phyloP scores from a whole-genome alignment of 257 asterid genomes.

The Solanum pennellii region DNA sequence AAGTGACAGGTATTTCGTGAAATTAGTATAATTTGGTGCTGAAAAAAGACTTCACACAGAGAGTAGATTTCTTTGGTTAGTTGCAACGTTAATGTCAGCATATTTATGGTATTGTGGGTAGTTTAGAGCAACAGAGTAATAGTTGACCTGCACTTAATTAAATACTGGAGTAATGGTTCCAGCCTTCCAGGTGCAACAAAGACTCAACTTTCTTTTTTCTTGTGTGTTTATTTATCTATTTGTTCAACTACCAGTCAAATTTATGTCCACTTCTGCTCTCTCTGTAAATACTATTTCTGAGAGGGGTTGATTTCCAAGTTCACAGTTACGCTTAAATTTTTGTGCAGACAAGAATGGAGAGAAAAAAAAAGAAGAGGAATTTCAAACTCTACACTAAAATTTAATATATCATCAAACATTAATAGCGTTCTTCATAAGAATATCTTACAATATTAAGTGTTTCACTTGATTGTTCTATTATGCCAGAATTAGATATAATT shows the following conservation, averaged over 20 bases:
- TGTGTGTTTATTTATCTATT: background rate
- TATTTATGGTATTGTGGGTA: background rate
- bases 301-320: background rate
- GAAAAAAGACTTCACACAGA: background rate
- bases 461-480: background rate
- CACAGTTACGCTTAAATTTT: background rate
- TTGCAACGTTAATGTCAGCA: background rate
- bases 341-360: background rate
- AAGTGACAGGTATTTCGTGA: background rate
- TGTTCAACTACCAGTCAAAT: background rate
- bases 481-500: no score
- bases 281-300: background rate
- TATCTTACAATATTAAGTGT: no score
- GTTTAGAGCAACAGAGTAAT: background rate
- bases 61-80: background rate
- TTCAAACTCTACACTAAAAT: background rate
- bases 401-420: background rate
- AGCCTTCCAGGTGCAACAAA: background rate
- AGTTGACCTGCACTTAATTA: background rate
- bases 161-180: background rate
- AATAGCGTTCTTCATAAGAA: background rate
- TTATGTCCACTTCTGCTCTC: background rate
- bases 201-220: background rate
- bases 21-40: no score
- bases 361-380: background rate